Base-by-base conservation (phyloP, 148 eudicot genomes). In the Arbutus unedo region DNA sequence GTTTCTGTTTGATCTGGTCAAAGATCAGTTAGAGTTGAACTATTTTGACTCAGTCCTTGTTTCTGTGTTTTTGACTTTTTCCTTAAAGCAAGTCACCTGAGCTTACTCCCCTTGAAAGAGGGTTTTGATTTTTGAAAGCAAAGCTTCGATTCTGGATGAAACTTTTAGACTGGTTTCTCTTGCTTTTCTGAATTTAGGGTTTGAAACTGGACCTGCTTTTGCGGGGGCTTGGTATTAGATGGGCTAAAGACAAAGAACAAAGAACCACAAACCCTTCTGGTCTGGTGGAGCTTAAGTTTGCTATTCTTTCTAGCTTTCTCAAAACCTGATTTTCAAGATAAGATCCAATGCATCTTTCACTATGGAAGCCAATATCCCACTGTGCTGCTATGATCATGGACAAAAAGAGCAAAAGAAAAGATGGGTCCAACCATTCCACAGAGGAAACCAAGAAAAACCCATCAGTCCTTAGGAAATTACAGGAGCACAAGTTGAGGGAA, bases 311-410 rank as follows among this genome's bases (percentile, higher is more conserved):
- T 77, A 64, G 81, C 78, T 70, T 13, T 74, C 56, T 59, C 70
- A 41, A 47, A 18, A 59, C 51, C 84, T 76, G 59, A 77, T 84
- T 68, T 4, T 23, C 84, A n/a, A 83, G 68, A 76, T 74, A 74
- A 82, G 92, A 82, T 87, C 85, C 85, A 78, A 97, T 97, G 99
- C 98, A 97, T 94, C 87, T 94, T 84, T 91, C 99, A 89, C 90
- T 94, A 84, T 95, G 98, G 98, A 95, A 95, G 83, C 98, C 95
- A 80, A 86, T 95, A 82, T 92, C 98, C 77, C 91, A 90, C 79
- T 96, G 93, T 86, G 98, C 93, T 77, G 85, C 93, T 85, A 80
- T 97, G 77, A 77, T 97, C 55, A 76, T 91, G 87, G 94, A 90
- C 85, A 97, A 90, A 41, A 97, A 92, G 85, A 87, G 96, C 86